A percentile compares a stretch with the other conserved stretches of the same genome.
These are phyloP conservation scores for Nigrospora osmanthi DNA, from an alignment of 2,329 filamentous ascomycete genomes.

Conservation along the genomic window DNA sequence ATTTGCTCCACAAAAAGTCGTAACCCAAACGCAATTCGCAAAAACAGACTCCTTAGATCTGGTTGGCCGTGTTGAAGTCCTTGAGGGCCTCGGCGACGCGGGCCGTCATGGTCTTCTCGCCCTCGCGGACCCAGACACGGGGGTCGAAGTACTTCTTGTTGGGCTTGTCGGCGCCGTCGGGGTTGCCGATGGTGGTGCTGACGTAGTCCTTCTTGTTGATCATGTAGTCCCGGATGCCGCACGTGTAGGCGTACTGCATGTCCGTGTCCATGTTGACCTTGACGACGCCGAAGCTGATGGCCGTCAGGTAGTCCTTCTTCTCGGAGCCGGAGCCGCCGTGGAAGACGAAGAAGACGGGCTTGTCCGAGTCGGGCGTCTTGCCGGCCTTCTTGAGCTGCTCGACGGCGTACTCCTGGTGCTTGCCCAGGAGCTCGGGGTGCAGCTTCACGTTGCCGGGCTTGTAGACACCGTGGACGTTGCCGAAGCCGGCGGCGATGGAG, in stretches of 20 bases:
- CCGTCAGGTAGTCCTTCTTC: conserved; percentile 84
- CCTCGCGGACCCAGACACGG: conserved; percentile 91
- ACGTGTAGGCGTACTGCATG: conserved; percentile 89
- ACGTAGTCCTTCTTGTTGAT: conserved; percentile 94
- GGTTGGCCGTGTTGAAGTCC: conserved; percentile 76
- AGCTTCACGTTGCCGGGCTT: conserved; percentile 97
- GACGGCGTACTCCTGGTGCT: conserved; percentile 91
- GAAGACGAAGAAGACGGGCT: conserved; percentile 99
- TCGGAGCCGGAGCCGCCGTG: conserved; percentile 91
- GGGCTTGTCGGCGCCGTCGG: conserved; percentile 91
- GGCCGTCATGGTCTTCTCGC: conserved; percentile 91
- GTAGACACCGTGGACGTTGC: conserved; percentile 99
- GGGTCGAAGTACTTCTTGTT: conserved; percentile 96
- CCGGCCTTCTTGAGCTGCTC: conserved; percentile 51
- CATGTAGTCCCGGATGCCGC: conserved; percentile 91
- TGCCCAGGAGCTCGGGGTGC: conserved; percentile 88
- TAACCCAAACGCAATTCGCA: background rate
- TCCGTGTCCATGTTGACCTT: conserved; percentile 99
- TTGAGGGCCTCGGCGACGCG: conserved; percentile 74
- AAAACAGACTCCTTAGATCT: background rate
- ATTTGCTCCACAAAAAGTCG: too few species aligned
- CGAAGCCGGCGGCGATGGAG: conserved; percentile 96
- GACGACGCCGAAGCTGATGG: conserved; percentile 89
- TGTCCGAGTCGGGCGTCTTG: conserved; percentile 34
- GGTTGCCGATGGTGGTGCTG: conserved; percentile 81